Base-by-base conservation (phyloP, 768 basidiomycete genomes). In the Tephrocybe rancida region DNA sequence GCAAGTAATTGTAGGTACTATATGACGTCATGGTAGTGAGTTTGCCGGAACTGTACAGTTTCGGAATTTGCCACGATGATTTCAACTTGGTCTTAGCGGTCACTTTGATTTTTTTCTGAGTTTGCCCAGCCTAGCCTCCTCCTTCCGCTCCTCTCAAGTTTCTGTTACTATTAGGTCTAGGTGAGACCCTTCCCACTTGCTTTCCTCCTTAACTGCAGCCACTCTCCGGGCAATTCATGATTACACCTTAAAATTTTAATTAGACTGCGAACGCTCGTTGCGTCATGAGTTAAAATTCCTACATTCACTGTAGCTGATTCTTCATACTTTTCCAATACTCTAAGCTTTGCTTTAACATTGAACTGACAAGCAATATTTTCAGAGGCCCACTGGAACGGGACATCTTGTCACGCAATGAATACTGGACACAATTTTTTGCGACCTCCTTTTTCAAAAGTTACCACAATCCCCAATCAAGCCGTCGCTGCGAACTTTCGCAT, bases 191-290 rank as follows among this genome's bases (percentile, higher is more conserved):
- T n/a, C n/a, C n/a, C 37, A 4, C 7, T 34, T 21, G 10, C 26
- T 35, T 10, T 26, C 11, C 41, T 18, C 22, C 24, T 25, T 42
- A 21, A 41, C 26, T 48, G 14, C 27, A 29, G 10, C 38, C 27
- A 3, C 37, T n/a, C 21, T 13, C 9, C 22, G 25, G 6, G 13
- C 21, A 26, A n/a, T n/a, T n/a, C 29, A 44, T 55, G 54, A 55
- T 55, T 55, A 55, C 48, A 55, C 48, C 9, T 41, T 6, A 55
- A 54, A 43, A 22, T 48, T 49, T 55, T 55, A 55, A 55, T 55
- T 55, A 55, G 54, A 55, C 54, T 55, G 39, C 42, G 54, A 55
- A 45, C 44, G 54, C 54, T 55, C 54, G 54, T 55, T 55, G 54
- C 54, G 48, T 45, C 21, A 34, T 55, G 54, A 55, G 48, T 50